Evolutionary conservation across 140 eudicot species (phyloP).

Genomic region (Flaveria floridana): DNA sequence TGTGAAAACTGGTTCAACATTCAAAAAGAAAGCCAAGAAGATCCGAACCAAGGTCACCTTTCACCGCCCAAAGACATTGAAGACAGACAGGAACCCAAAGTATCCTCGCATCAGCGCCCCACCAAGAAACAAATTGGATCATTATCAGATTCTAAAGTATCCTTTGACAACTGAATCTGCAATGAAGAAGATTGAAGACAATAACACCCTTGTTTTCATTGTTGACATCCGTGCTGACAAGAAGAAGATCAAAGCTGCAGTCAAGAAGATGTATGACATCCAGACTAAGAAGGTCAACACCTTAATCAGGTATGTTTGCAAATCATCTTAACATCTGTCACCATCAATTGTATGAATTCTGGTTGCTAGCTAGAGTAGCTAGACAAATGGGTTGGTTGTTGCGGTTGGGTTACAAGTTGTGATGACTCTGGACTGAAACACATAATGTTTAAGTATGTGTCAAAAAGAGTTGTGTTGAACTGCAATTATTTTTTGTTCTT

Average conservation of each 20-base stretch:
- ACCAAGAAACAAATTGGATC: slow-evolving; percentile 71
- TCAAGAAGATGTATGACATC: slow-evolving; percentile 86
- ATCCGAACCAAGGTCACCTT: slow-evolving; percentile 68
- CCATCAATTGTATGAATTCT: neutral
- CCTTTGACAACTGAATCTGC: slow-evolving; percentile 80
- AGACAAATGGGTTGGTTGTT: neutral
- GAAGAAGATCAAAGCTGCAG: slow-evolving; percentile 85
- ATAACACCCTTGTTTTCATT: slow-evolving; percentile 78
- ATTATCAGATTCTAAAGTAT: slow-evolving; percentile 68
- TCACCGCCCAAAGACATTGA: slow-evolving; percentile 73
- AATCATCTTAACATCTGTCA: neutral
- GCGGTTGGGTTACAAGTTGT: neutral
- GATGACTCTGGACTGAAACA: neutral
- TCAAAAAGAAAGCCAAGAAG: slow-evolving; percentile 67
- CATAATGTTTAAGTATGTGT: neutral
- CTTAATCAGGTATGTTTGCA: slow-evolving; percentile 60
- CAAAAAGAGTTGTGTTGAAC: neutral
- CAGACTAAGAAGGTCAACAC: slow-evolving; percentile 89
- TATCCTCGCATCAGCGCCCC: slow-evolving; percentile 79
- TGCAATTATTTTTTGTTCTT: no score
- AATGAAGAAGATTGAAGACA: slow-evolving; percentile 83
- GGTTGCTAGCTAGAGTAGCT: neutral
- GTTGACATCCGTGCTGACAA: slow-evolving; percentile 87
- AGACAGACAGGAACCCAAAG: slow-evolving; percentile 67
- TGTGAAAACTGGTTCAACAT: slow-evolving; percentile 53